Conservation (phyloP, 176 grass and related monocot genomes). For the barley (Hordeum vulgare) region MorexV3_pseudomolecules_assembly NC_058519.1:568970665-568971164, state of each 20-base stretch:
- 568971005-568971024: neutral
- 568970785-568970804: neutral
- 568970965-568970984: neutral
- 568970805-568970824: neutral
- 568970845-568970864: conserved; percentile 1
- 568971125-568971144: neutral
- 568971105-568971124: neutral
- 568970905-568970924: neutral
- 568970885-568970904: neutral
- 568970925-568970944: neutral
- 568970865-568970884: neutral
- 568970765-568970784: neutral
- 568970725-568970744: conserved; percentile 10
- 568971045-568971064: neutral
- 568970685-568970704: neutral
- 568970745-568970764: neutral
- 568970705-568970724: neutral
- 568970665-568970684: neutral
- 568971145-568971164: neutral
- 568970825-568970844: neutral
- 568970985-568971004: neutral
- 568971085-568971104: neutral
- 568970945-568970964: neutral
- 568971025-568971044: neutral
- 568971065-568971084: neutral